These are phyloP conservation scores for Panellus pusillus DNA, from an alignment of 768 basidiomycete genomes.

Conservation along the genomic window DNA sequence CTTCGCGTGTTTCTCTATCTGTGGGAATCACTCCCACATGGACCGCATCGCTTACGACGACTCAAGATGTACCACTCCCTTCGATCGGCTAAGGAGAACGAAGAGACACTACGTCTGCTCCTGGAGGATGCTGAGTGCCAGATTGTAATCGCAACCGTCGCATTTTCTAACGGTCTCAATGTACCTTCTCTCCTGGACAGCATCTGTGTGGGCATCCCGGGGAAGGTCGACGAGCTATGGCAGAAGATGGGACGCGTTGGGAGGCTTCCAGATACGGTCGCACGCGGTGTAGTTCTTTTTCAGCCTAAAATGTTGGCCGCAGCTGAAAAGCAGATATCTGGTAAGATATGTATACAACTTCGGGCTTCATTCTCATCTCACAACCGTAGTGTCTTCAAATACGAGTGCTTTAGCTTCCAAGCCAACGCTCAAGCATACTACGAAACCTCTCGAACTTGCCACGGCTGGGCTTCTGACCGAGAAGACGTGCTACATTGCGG, in stretches of 20 bases:
- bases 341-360: neutral
- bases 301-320: neutral
- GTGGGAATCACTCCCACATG: too few species aligned
- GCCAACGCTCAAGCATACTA: neutral
- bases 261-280: neutral
- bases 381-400: too few species aligned
- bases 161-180: conserved; percentile 3
- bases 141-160: conserved; percentile 2
- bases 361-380: too few species aligned
- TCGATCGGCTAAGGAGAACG: conserved; percentile 1
- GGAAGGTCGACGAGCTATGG: neutral
- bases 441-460: neutral
- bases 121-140: conserved; percentile 1
- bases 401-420: too few species aligned
- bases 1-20: too few species aligned
- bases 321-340: neutral
- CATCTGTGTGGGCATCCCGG: neutral
- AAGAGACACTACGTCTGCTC: neutral
- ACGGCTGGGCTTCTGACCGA: too few species aligned
- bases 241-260: conserved; percentile 11
- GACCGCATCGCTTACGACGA: too few species aligned
- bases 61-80: too few species aligned
- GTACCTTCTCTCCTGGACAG: neutral
- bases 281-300: neutral
- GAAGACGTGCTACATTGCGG: too few species aligned